These are phyloP conservation scores for Pueraria montana DNA, from an alignment of 306 rosid species.

Conservation along the genomic window DNA sequence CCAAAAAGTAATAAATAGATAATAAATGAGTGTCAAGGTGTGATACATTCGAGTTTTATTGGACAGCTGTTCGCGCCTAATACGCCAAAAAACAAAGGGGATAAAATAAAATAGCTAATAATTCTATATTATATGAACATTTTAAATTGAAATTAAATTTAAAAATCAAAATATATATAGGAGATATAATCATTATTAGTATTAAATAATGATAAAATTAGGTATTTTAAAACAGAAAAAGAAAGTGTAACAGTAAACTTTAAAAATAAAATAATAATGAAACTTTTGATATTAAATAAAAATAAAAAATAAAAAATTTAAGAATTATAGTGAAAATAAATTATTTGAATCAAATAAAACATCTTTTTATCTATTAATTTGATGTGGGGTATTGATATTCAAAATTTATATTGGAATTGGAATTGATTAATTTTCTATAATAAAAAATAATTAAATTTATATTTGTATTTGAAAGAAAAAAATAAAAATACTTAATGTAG, in stretches of 20 bases:
- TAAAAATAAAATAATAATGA: too few relatives aligned
- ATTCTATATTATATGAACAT: not conserved
- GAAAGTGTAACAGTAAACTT: too few relatives aligned
- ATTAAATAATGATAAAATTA: not conserved
- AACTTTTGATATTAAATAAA: too few relatives aligned
- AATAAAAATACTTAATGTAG: too few relatives aligned
- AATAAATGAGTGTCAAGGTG: not conserved
- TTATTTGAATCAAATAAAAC: not conserved
- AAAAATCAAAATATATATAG: not conserved
- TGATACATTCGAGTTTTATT: not conserved
- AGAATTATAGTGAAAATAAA: too few relatives aligned
- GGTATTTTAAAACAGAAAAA: too few relatives aligned
- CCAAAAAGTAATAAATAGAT: not conserved
- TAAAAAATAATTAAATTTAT: too few relatives aligned
- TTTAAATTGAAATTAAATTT: not conserved
- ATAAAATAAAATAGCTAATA: not conserved
- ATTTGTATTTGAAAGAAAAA: not conserved
- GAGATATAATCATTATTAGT: not conserved
- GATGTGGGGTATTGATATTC: not conserved
- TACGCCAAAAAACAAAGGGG: too few relatives aligned
- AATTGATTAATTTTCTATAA: not conserved
- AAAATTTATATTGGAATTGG: not conserved
- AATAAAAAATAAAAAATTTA: too few relatives aligned
- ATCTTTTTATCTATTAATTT: not conserved
- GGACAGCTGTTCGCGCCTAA: not conserved